A percentile compares a stretch with the other conserved stretches of the same genome.
phyloP scores from a whole-genome alignment of 805 yeast genomes.

The Wickerhamomyces strasburgensis region DNA sequence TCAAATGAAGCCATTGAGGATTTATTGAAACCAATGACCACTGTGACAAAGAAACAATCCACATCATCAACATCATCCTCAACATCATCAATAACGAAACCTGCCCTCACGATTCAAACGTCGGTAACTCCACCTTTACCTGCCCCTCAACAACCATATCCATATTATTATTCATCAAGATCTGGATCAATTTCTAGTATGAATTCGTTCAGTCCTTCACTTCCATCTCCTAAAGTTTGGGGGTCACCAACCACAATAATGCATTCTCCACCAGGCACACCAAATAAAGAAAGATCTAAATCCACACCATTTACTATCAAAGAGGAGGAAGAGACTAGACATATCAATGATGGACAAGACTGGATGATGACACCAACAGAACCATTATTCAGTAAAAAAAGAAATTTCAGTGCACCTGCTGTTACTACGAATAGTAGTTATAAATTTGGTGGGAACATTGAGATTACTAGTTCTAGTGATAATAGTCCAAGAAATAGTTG shows the following conservation, averaged over 20 bases:
- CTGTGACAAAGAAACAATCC: conserved; percentile 2
- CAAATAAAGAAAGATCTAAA: conserved; percentile 4
- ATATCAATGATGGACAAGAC: conserved; percentile 1
- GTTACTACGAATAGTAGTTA: conserved; percentile 3
- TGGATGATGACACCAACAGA: conserved; percentile 15
- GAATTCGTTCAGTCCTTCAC: conserved; percentile 2
- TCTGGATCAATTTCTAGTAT: conserved; percentile 1
- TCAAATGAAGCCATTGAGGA: conserved; percentile 21
- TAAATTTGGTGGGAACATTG: conserved; percentile 9
- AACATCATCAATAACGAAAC: conserved; percentile 2
- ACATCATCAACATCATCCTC: background rate
- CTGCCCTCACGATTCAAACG: conserved; percentile 18
- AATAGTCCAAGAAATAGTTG: conserved; percentile 1
- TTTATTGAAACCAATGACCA: conserved; percentile 19
- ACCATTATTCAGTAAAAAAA: conserved; percentile 6
- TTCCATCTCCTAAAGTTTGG: conserved; percentile 20
- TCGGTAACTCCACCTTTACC: conserved; percentile 25
- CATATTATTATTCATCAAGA: background rate
- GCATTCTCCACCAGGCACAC: conserved; percentile 2
- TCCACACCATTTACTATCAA: conserved; percentile 12
- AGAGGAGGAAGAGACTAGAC: conserved; percentile 6
- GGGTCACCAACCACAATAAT: conserved; percentile 16
- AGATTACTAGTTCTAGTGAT: background rate
- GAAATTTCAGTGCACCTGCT: background rate
- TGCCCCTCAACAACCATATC: conserved; percentile 9